Percentiles rank a stretch among this genome's conserved stretches.
Evolutionary conservation across 202 grass and related monocot species (phyloP).

Genomic region (Brachypodium distachyon): DNA sequence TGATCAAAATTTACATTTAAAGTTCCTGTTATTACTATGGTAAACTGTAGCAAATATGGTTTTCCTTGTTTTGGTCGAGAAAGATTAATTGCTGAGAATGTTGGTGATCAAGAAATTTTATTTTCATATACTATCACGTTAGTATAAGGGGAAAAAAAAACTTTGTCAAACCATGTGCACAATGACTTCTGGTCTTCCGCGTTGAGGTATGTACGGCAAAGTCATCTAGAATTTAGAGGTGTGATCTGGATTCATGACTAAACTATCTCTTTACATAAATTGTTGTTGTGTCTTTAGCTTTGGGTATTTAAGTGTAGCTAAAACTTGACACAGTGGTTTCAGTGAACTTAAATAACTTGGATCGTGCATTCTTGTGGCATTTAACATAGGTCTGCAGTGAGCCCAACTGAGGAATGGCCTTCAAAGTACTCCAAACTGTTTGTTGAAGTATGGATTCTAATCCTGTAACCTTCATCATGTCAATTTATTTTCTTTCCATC

Average conservation of each 20-base stretch:
- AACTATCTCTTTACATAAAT: neutral
- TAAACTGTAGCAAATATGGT: neutral
- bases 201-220: neutral
- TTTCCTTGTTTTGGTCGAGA: neutral
- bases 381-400: slow-evolving; percentile 56
- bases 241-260: neutral
- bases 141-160: neutral
- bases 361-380: neutral
- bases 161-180: neutral
- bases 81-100: too few species aligned
- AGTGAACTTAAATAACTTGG: neutral
- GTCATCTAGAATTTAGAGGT: neutral
- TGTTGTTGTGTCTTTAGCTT: neutral
- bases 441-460: slow-evolving; percentile 34
- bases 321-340: neutral
- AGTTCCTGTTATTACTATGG: too few species aligned
- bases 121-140: neutral
- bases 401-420: slow-evolving; percentile 61
- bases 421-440: slow-evolving; percentile 71
- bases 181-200: neutral
- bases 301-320: neutral
- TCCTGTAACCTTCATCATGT: neutral
- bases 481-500: neutral
- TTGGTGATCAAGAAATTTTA: neutral
- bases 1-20: neutral